Percentiles rank a stretch among this genome's conserved stretches.
Evolutionary conservation across 1,284 basidiomycete genomes (phyloP).

Genomic region (Irpex sp.): DNA sequence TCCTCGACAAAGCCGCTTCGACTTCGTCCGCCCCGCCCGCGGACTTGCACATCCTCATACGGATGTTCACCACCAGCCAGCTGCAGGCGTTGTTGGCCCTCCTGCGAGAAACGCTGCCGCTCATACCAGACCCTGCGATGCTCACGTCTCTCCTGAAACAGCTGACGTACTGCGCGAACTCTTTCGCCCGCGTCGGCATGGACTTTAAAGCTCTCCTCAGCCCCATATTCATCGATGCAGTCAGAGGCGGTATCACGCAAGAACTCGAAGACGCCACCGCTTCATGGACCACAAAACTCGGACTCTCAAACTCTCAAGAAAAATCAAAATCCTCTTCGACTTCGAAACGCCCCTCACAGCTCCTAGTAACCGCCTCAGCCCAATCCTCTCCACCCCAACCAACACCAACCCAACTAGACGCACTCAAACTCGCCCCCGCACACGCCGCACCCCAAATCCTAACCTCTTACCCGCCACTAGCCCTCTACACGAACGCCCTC

Average conservation of each 20-base stretch:
- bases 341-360: slow-evolving; percentile 17
- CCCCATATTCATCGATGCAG: slow-evolving; percentile 60
- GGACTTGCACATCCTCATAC: slow-evolving; percentile 46
- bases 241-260: slow-evolving; percentile 39
- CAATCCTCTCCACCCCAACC: slow-evolving; percentile 24
- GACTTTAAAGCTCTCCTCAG: slow-evolving; percentile 74
- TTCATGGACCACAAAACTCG: slow-evolving; percentile 17
- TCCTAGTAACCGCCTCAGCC: slow-evolving; percentile 18
- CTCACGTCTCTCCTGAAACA: slow-evolving; percentile 87
- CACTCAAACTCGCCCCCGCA: slow-evolving; percentile 22
- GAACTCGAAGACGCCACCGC: slow-evolving; percentile 35
- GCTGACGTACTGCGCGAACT: slow-evolving; percentile 88
- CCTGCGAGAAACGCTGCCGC: slow-evolving; percentile 46
- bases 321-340: slow-evolving; percentile 5
- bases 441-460: slow-evolving; percentile 69
- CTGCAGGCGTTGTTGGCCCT: slow-evolving; percentile 59
- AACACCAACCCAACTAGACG: slow-evolving; percentile 19
- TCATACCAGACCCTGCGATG: slow-evolving; percentile 57
- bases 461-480: slow-evolving; percentile 76
- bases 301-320: background rate
- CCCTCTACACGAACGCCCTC: slow-evolving; percentile 72
- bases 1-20: slow-evolving; percentile 58
- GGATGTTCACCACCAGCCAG: slow-evolving; percentile 49
- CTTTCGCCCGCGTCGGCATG: slow-evolving; percentile 88
- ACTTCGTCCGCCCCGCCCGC: slow-evolving; percentile 18